These are phyloP conservation scores for Xylaria flabelliformis DNA, from an alignment of 495 filamentous ascomycete genomes.

Conservation along the genomic window DNA sequence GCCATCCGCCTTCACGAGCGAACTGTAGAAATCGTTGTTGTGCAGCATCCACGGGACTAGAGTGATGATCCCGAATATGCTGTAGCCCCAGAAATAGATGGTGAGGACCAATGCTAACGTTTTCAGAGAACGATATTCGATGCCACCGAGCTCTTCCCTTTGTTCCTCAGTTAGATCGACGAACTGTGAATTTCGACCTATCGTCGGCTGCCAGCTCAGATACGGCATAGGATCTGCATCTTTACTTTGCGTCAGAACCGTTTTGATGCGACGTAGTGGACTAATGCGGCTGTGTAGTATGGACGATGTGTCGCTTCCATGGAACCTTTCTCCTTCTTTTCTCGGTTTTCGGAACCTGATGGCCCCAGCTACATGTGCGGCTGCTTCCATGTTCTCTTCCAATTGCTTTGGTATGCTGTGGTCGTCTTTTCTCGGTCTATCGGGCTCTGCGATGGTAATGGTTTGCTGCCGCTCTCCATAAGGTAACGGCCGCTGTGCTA, in stretches of 20 bases:
- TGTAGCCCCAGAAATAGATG: constrained; percentile 77
- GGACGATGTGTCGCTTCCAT: constrained; percentile 36
- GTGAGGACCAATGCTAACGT: constrained; percentile 79
- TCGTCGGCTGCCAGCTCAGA: constrained; percentile 89
- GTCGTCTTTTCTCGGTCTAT: constrained; percentile 41
- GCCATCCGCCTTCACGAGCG: constrained; percentile 65
- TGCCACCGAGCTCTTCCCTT: constrained; percentile 89
- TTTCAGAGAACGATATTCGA: constrained; percentile 92
- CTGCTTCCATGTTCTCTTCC: constrained; percentile 44
- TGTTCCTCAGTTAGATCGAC: constrained; percentile 87
- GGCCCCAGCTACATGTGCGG: constrained; percentile 39
- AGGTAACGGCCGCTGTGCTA: constrained; percentile 33
- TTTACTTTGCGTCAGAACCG: constrained; percentile 52
- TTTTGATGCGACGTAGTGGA: constrained; percentile 33
- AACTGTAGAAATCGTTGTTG: constrained; percentile 61
- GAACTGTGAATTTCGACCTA: constrained; percentile 91
- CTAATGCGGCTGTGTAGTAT: constrained; percentile 18
- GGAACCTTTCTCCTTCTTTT: constrained; percentile 36
- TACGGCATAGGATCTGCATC: constrained; percentile 72
- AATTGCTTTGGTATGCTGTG: constrained; percentile 43
- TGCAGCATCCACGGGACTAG: constrained; percentile 80
- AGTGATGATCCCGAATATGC: constrained; percentile 72
- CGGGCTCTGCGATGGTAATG: constrained; percentile 70
- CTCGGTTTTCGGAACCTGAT: constrained; percentile 47
- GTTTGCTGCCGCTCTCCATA: constrained; percentile 56